Percentiles rank a stretch among this genome's conserved stretches.
phyloP scores from a whole-genome alignment of 2,329 filamentous ascomycete genomes.

The Podosphaera leucotricha region DNA sequence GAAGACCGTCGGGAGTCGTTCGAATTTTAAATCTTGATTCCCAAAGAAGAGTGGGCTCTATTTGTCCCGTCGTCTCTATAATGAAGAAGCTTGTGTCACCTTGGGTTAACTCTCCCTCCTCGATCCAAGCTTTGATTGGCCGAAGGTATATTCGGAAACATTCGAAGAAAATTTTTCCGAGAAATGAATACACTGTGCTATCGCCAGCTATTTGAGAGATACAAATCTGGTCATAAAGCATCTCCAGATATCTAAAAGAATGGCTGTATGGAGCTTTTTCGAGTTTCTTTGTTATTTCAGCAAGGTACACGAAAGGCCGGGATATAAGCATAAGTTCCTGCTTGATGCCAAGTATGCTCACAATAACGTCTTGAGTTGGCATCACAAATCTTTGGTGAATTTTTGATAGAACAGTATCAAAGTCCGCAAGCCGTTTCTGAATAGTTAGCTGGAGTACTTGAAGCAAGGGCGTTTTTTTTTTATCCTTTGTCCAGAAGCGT shows the following conservation, averaged over 20 bases:
- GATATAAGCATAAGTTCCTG: slow-evolving; percentile 30
- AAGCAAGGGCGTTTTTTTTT: slow-evolving; percentile 12
- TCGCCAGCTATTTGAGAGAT: slow-evolving; percentile 48
- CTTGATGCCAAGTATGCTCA: slow-evolving; percentile 43
- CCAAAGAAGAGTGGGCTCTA: slow-evolving; percentile 48
- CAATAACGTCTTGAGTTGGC: slow-evolving; percentile 26
- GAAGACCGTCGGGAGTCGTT: slow-evolving; percentile 28
- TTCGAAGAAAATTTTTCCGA: slow-evolving; percentile 50
- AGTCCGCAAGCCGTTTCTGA: slow-evolving; percentile 23
- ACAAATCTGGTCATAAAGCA: slow-evolving; percentile 48
- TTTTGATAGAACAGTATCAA: slow-evolving; percentile 33
- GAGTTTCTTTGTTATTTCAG: slow-evolving; percentile 35
- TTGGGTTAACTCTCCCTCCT: slow-evolving; percentile 42
- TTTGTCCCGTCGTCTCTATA: slow-evolving; percentile 28
- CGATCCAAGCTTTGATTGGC: slow-evolving; percentile 68
- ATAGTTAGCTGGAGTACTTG: slow-evolving; percentile 14
- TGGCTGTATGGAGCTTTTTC: slow-evolving; percentile 18
- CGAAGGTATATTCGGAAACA: slow-evolving; percentile 66
- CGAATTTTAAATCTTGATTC: slow-evolving; percentile 47
- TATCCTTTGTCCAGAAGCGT: slow-evolving; percentile 22
- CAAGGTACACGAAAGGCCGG: slow-evolving; percentile 33
- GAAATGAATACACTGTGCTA: slow-evolving; percentile 31
- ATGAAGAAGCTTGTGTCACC: slow-evolving; percentile 58
- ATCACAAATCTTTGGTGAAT: slow-evolving; percentile 38
- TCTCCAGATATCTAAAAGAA: slow-evolving; percentile 53